phyloP scores from a whole-genome alignment of 2,329 filamentous ascomycete genomes.

The Elsinoe arachidis region DNA sequence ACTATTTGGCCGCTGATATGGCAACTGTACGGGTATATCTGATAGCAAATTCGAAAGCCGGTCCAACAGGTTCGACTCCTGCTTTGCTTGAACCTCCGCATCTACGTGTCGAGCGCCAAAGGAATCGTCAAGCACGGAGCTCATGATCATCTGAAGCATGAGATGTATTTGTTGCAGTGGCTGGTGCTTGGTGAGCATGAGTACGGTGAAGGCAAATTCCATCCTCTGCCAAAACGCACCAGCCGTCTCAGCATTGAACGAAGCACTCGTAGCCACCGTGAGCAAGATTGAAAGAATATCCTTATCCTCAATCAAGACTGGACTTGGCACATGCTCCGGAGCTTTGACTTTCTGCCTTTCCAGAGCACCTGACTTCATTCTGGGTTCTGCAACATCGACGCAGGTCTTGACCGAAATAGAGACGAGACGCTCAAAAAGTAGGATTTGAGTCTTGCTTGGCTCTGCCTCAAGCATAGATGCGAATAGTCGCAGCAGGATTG shows the following conservation, averaged over 20 bases:
- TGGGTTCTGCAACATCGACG: conserved; percentile 47
- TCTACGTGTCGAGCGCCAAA: conserved; percentile 57
- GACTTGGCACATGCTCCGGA: conserved; percentile 25
- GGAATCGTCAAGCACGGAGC: conserved; percentile 53
- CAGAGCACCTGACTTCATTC: conserved; percentile 16
- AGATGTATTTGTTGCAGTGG: conserved; percentile 53
- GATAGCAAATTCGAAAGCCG: conserved; percentile 55
- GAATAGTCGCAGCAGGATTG: conserved; percentile 56
- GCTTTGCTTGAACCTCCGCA: conserved; percentile 27
- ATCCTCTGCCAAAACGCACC: conserved; percentile 58
- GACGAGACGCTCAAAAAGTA: conserved; percentile 49
- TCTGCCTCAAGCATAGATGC: conserved; percentile 56
- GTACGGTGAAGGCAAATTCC: conserved; percentile 56
- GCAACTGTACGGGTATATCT: conserved; percentile 33
- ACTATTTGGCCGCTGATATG: background rate
- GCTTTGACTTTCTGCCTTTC: conserved; percentile 23
- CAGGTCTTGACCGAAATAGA: conserved; percentile 37
- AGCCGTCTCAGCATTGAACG: conserved; percentile 33
- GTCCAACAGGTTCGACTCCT: conserved; percentile 47
- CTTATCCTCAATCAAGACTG: conserved; percentile 50
- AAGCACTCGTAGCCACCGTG: conserved; percentile 52
- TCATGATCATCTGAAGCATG: conserved; percentile 58
- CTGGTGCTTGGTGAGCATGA: conserved; percentile 61
- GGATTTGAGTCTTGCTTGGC: conserved; percentile 49
- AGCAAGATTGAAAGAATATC: conserved; percentile 60